These are phyloP conservation scores for Plasmodium chabaudi DNA, from an alignment of 169 alveolate genomes.

Conservation along the genomic window DNA sequence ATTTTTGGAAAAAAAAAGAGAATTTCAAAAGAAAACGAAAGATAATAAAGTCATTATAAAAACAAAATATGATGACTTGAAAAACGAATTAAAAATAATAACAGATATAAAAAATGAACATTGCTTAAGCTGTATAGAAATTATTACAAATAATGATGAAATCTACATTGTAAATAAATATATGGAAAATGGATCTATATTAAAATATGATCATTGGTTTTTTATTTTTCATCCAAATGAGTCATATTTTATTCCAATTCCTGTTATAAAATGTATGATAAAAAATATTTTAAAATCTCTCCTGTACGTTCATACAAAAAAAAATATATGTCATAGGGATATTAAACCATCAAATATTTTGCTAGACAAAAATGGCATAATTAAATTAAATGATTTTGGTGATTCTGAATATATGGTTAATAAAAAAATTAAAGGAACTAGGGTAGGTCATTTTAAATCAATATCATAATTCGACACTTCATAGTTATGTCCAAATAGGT, in stretches of 20 bases:
- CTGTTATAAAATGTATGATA: slow-evolving; percentile 42
- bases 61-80: slow-evolving; percentile 56
- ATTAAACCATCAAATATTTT: slow-evolving; percentile 91
- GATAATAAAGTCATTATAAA: slow-evolving; percentile 6
- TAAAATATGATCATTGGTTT: slow-evolving; percentile 30
- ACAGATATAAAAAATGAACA: slow-evolving; percentile 65
- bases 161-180: slow-evolving; percentile 45
- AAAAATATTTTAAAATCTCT: slow-evolving; percentile 45
- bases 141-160: slow-evolving; percentile 44
- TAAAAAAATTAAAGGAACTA: slow-evolving; percentile 34
- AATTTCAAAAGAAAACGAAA: slow-evolving; percentile 10
- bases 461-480: neutral
- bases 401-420: slow-evolving; percentile 52
- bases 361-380: slow-evolving; percentile 84
- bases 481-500: neutral
- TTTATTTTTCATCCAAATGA: slow-evolving; percentile 42
- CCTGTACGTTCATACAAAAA: slow-evolving; percentile 30
- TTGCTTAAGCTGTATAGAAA: slow-evolving; percentile 44
- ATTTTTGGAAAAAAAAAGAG: slow-evolving; percentile 33
- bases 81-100: slow-evolving; percentile 48
- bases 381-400: slow-evolving; percentile 92
- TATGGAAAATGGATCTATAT: slow-evolving; percentile 54
- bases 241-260: slow-evolving; percentile 34
- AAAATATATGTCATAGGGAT: slow-evolving; percentile 90
- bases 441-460: slow-evolving; percentile 5